phyloP scores from a whole-genome alignment of 2,329 filamentous ascomycete genomes.

The Neofusicoccum umdonicola region DNA sequence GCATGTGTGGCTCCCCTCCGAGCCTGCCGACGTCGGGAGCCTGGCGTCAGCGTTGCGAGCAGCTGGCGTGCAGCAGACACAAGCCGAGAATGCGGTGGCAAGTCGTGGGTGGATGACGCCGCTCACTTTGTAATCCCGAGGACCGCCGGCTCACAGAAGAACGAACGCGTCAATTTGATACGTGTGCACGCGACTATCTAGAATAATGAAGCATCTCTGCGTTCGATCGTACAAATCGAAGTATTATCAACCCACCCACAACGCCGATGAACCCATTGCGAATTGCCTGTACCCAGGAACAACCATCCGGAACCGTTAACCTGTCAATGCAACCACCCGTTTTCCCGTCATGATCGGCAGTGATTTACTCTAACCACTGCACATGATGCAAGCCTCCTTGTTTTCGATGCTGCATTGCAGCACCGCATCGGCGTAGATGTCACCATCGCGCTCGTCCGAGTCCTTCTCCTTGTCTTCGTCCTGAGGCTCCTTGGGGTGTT shows the following conservation, averaged over 20 bases:
- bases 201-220: neutral
- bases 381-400: constrained; percentile 93
- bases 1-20: too few relatives aligned
- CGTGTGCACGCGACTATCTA: neutral
- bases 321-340: neutral
- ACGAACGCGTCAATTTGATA: neutral
- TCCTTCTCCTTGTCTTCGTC: constrained; percentile 71
- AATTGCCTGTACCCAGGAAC: neutral
- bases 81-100: too few relatives aligned
- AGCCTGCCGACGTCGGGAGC: too few relatives aligned
- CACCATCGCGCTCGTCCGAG: constrained; percentile 73
- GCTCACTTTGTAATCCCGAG: neutral
- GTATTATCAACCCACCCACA: neutral
- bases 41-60: too few relatives aligned
- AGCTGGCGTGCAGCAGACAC: too few relatives aligned
- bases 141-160: neutral
- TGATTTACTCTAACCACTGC: constrained; percentile 42
- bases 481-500: constrained; percentile 48
- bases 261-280: constrained; percentile 1
- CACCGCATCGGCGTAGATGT: constrained; percentile 94
- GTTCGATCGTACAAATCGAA: neutral
- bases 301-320: neutral
- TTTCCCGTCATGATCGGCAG: neutral
- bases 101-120: too few relatives aligned
- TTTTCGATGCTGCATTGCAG: constrained; percentile 97